Conservation (phyloP, 768 basidiomycete species). For the Fibroporia radiculosa region DNA sequence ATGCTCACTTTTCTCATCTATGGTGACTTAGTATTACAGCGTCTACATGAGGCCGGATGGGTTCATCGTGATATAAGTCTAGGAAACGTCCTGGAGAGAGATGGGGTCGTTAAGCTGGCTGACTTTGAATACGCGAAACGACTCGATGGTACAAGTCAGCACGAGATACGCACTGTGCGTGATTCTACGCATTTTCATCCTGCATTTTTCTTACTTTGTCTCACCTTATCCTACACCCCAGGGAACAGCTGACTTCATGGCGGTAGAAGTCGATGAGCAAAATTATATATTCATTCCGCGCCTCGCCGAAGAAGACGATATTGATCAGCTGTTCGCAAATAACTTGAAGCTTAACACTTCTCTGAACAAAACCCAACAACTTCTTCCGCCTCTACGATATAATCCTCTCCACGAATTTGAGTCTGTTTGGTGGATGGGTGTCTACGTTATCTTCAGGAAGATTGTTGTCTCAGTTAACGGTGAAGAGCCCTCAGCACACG, state of each 20-base stretch:
- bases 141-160: not conserved
- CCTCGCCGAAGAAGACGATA: no score
- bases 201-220: not conserved
- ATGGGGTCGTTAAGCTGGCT: not conserved
- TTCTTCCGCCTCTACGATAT: no score
- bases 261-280: not conserved
- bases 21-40: no score
- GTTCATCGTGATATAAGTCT: conserved; percentile 4
- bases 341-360: no score
- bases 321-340: no score
- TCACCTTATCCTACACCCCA: not conserved
- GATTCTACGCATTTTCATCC: not conserved
- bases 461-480: no score
- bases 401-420: no score
- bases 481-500: no score
- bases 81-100: not conserved
- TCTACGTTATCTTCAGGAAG: no score
- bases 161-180: not conserved
- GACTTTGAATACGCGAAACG: not conserved
- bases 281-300: not conserved
- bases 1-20: not conserved
- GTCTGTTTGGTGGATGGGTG: no score
- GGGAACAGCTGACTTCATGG: not conserved
- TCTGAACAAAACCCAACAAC: no score
- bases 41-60: not conserved